Evolutionary conservation across 2,329 filamentous ascomycete species (phyloP).

Genomic region (Podosphaera xanthii): DNA sequence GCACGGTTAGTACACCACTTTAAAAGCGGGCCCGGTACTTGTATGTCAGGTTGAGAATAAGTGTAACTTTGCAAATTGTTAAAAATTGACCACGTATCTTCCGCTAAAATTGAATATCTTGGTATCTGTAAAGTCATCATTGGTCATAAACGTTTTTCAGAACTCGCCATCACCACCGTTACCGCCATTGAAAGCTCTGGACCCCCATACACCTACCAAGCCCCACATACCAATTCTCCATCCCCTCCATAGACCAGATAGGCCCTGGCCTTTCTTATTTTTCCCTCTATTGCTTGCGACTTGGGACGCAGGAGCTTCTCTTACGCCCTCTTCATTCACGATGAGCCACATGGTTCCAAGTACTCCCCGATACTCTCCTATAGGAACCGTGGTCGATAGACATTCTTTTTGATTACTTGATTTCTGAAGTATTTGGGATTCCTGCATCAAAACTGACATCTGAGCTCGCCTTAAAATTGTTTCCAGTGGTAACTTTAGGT

Average conservation of each 20-base stretch:
- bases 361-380: conserved; percentile 65
- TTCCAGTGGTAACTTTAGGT: conserved; percentile 74
- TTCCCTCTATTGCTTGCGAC: conserved; percentile 2
- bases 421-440: conserved; percentile 8
- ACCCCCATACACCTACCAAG: conserved; percentile 29
- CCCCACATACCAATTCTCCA: conserved; percentile 36
- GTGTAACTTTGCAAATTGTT: no score
- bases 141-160: conserved; percentile 7
- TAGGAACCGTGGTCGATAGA: conserved; percentile 54
- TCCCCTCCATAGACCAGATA: conserved; percentile 31
- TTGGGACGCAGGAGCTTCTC: conserved; percentile 4
- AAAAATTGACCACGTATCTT: no score
- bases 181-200: conserved; percentile 11
- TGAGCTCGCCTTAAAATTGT: conserved; percentile 80
- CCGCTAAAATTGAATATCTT: no score
- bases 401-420: conserved; percentile 6
- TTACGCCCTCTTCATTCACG: conserved; percentile 51
- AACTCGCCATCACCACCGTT: conserved; percentile 14
- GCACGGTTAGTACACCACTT: no score
- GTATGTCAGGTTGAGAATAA: no score
- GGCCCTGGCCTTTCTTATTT: conserved; percentile 24
- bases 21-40: no score
- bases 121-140: no score
- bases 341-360: conserved; percentile 84
- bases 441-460: conserved; percentile 35